Evolutionary conservation across 2,329 filamentous ascomycete species (phyloP), one percentile per base, ranked within the genome.

Genomic region (Epichloe glyceriae): DNA sequence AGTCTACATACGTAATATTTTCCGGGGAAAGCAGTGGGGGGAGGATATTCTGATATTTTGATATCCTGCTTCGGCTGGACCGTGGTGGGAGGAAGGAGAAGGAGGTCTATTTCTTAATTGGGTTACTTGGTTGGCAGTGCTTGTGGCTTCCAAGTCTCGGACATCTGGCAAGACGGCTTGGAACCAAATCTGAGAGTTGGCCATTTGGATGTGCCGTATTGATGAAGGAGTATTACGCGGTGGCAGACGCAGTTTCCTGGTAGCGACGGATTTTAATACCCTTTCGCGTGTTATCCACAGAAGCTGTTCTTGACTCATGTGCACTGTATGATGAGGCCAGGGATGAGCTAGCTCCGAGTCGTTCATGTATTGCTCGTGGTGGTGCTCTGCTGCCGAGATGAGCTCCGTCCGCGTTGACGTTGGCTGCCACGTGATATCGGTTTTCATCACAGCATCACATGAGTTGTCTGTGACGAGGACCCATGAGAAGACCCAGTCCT

Each of bases 61-160:
- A 33, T 59, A 61, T 57, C 58, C 60, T 62, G 58, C 62, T 62
- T 58, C 62, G 62, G 62, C 62, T 64, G 62, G 62, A 57, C 62
- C 62, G 62, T 53, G 53, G 62, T 59, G 54, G 57, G 55, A 50
- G 17, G 47, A 14, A 40, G 17, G 38, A 33, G 14, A 12, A 38
- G 14, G 26, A 38, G 19, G 30, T 19, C 34, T 35, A 39, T 46
- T 41, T 37, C 50, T 4, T 40, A 39, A 42, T 49, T 12, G 30
- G 35, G 39, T 39, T n/a, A 43, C 26, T 40, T 52, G 40, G 40
- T 19, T 40, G 41, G 47, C 5, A 22, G 41, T 44, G 49, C 8
- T 47, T 40, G 50, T 20, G 46, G 34, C 30, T 49, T 43, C 22
- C 34, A 50, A 45, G 42, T 46, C 20, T 50, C 41, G 14, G 34